Evolutionary conservation across 1,284 basidiomycete species (phyloP).

Genomic region (Veloboletus limbatus): DNA sequence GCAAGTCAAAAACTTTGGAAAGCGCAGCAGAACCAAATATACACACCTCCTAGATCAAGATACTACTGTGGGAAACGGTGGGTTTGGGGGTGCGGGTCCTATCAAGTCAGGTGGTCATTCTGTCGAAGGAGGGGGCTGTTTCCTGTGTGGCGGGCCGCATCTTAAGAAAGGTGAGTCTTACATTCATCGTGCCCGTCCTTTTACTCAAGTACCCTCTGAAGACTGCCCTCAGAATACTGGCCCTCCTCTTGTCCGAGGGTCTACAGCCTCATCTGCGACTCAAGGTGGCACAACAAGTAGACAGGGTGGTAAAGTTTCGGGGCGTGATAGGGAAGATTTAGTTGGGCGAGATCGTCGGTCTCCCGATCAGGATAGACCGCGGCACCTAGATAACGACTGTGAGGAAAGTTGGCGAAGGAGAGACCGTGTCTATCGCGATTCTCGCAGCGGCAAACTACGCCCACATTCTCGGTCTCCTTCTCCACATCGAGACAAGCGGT

Average conservation of each 20-base stretch:
- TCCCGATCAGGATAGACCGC: conserved; percentile 25
- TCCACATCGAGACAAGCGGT: conserved; percentile 32
- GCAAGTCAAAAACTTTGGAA: conserved; percentile 97
- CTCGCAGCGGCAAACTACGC: conserved; percentile 20
- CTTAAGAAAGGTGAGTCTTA: conserved; percentile 71
- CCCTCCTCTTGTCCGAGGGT: conserved; percentile 38
- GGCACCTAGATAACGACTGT: conserved; percentile 26
- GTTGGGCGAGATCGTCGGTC: conserved; percentile 26
- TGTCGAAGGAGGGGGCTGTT: conserved; percentile 72
- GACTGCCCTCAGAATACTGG: conserved; percentile 76
- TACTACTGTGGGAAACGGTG: conserved; percentile 65
- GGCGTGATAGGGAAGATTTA: conserved; percentile 41
- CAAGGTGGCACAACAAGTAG: conserved; percentile 45
- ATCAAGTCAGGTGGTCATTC: conserved; percentile 56
- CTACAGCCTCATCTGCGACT: conserved; percentile 43
- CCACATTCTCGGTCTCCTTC: conserved; percentile 39
- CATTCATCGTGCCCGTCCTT: background rate
- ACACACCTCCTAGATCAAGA: conserved; percentile 96
- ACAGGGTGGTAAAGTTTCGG: conserved; percentile 41
- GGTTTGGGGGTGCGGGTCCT: conserved; percentile 64
- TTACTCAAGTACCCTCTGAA: conserved; percentile 28
- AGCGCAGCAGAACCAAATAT: conserved; percentile 89
- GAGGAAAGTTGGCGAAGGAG: conserved; percentile 25
- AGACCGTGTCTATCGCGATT: conserved; percentile 23
- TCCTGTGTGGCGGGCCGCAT: conserved; percentile 88